phyloP scores from a whole-genome alignment of 495 filamentous ascomycete genomes.

The Ramalina peruviana region DNA sequence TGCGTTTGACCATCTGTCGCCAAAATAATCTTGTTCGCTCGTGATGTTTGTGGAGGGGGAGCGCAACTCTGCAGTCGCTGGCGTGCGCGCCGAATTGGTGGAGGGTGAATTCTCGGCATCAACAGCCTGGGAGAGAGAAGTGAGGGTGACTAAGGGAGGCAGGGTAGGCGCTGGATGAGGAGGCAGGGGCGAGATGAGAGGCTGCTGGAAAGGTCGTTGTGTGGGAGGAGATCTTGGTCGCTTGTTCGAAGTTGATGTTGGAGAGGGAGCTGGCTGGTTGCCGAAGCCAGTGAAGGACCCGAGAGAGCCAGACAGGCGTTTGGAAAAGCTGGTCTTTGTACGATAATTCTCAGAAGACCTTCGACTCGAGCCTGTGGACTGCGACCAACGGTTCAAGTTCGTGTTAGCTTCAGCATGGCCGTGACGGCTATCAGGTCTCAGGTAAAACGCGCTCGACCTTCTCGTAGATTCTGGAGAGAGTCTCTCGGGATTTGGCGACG shows the following conservation, averaged over 20 bases:
- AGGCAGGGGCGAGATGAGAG: constrained; percentile 11
- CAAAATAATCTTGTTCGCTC: constrained; percentile 23
- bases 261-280: constrained; percentile 12
- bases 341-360: constrained; percentile 33
- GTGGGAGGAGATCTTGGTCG: constrained; percentile 10
- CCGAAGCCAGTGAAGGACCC: constrained; percentile 25
- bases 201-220: constrained; percentile 2
- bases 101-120: constrained; percentile 25
- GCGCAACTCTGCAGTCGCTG: constrained; percentile 17
- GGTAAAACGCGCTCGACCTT: constrained; percentile 15
- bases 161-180: constrained; percentile 18
- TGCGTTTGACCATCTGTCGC: constrained; percentile 16
- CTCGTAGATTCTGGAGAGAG: constrained; percentile 14
- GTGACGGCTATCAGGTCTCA: constrained; percentile 23
- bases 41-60: constrained; percentile 8
- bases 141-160: constrained; percentile 26
- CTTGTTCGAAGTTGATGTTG: constrained; percentile 7
- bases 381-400: constrained; percentile 73
- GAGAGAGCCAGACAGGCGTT: constrained; percentile 29
- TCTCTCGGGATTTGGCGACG: not conserved
- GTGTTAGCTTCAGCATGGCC: constrained; percentile 50
- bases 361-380: constrained; percentile 58
- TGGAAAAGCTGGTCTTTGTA: constrained; percentile 38
- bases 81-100: constrained; percentile 21
- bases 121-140: constrained; percentile 25